phyloP scores from a whole-genome alignment of 2,329 filamentous ascomycete species.

The Curvularia eragrostidis region DNA sequence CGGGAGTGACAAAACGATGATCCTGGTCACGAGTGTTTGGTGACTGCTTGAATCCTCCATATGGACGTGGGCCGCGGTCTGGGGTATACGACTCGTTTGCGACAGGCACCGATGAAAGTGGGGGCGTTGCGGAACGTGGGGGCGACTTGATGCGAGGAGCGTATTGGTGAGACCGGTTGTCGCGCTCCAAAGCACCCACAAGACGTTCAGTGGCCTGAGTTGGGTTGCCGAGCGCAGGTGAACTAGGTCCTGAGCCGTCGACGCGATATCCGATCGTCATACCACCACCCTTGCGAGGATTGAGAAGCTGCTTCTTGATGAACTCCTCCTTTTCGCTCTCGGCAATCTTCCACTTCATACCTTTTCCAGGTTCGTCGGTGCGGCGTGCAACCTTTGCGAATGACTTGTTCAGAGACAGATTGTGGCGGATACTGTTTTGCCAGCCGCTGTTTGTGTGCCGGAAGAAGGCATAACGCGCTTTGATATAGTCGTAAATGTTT shows the following conservation, averaged over 20 bases:
- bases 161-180: conserved; percentile 22
- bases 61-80: conserved; percentile 58
- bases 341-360: conserved; percentile 98
- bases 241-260: conserved; percentile 75
- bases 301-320: conserved; percentile 69
- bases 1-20: conserved; percentile 43
- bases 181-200: conserved; percentile 49
- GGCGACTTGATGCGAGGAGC: conserved; percentile 48
- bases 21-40: conserved; percentile 38
- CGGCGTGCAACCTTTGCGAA: conserved; percentile 93
- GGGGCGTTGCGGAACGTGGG: conserved; percentile 57
- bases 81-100: conserved; percentile 62
- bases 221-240: conserved; percentile 59
- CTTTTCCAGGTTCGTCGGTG: conserved; percentile 95
- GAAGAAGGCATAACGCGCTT: conserved; percentile 90
- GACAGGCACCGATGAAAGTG: conserved; percentile 55
- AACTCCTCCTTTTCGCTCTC: conserved; percentile 86
- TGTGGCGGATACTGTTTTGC: conserved; percentile 99
- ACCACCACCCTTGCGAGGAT: conserved; percentile 50
- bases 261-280: conserved; percentile 36
- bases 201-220: conserved; percentile 60
- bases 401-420: conserved; percentile 90
- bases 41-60: conserved; percentile 41
- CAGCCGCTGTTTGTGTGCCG: conserved; percentile 84
- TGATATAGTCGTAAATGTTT: conserved; percentile 95